These are phyloP conservation scores for cucumber (Cucumis sativus) DNA, from an alignment of 306 rosid genomes.

Conservation along the genomic window DNA sequence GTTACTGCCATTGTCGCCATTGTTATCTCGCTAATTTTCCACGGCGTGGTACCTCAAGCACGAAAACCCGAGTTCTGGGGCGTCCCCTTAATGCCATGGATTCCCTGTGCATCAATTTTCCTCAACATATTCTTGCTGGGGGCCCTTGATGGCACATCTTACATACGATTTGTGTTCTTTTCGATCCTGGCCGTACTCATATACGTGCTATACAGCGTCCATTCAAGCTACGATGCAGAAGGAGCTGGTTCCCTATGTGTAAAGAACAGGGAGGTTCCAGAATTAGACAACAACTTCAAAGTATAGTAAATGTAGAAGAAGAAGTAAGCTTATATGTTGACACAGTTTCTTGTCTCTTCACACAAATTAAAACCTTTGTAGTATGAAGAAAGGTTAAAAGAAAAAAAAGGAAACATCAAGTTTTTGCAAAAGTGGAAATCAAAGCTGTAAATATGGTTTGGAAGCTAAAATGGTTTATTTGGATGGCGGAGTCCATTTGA, in stretches of 20 bases:
- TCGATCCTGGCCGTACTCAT: conserved; percentile 43
- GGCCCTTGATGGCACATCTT: conserved; percentile 58
- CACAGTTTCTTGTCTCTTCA: not conserved
- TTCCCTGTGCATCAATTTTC: conserved; percentile 70
- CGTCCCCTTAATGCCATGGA: conserved; percentile 95
- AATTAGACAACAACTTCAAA: conserved; percentile 22
- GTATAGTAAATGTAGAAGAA: conserved; percentile 26
- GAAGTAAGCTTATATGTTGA: not conserved
- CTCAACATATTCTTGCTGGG: conserved; percentile 67
- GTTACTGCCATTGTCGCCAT: conserved; percentile 35
- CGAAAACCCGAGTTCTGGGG: conserved; percentile 90
- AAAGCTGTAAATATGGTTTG: not conserved
- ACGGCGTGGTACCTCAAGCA: conserved; percentile 63
- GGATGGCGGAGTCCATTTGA: not conserved
- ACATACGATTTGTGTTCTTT: conserved; percentile 63
- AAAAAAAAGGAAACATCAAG: not conserved
- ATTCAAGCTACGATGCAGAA: conserved; percentile 79
- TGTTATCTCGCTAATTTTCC: conserved; percentile 40
- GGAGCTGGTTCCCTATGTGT: conserved; percentile 31
- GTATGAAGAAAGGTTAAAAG: not conserved
- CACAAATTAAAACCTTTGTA: not conserved
- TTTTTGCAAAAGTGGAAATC: not conserved
- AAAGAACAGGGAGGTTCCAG: conserved; percentile 44
- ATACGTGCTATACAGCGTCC: conserved; percentile 77
- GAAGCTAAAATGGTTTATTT: not conserved